phyloP scores from a whole-genome alignment of 495 filamentous ascomycete genomes.

The Pseudoneurospora amorphoporcata region DNA sequence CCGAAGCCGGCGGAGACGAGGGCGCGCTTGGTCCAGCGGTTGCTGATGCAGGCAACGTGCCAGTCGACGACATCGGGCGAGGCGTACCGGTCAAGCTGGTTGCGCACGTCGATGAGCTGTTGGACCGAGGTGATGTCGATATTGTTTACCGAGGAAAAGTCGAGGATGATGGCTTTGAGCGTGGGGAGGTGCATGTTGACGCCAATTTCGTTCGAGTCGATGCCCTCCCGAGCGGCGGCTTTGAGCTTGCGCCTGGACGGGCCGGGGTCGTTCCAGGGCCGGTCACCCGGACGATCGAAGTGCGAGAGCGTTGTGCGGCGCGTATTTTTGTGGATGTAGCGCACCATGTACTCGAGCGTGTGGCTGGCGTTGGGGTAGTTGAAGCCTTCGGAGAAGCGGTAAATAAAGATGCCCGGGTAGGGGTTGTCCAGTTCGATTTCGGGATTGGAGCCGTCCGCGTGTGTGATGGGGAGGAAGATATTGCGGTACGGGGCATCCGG shows the following conservation, averaged over 20 bases:
- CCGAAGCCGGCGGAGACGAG: constrained; percentile 91
- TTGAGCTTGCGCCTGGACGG: constrained; percentile 39
- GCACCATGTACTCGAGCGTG: constrained; percentile 73
- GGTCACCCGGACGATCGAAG: constrained; percentile 62
- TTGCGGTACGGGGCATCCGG: constrained; percentile 42
- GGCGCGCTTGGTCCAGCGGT: constrained; percentile 94
- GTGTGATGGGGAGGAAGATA: constrained; percentile 84
- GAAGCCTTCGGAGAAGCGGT: constrained; percentile 93
- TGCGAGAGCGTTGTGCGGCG: constrained; percentile 61
- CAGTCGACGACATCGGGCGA: constrained; percentile 81
- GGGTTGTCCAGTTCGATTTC: constrained; percentile 67
- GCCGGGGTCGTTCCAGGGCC: constrained; percentile 94
- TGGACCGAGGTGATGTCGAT: constrained; percentile 92
- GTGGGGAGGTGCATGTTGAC: constrained; percentile 52
- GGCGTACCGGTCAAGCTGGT: constrained; percentile 86
- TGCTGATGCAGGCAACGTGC: constrained; percentile 92
- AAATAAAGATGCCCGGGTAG: constrained; percentile 94
- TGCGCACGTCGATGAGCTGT: constrained; percentile 92
- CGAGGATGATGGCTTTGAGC: constrained; percentile 85
- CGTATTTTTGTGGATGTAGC: constrained; percentile 63
- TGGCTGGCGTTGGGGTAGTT: constrained; percentile 93
- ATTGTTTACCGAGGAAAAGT: constrained; percentile 93
- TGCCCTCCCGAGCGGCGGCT: constrained; percentile 24
- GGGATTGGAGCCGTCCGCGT: constrained; percentile 85
- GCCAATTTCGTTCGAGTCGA: constrained; percentile 25